Evolutionary conservation across 306 rosid genomes (phyloP).

Genomic region (Corylus americana): DNA sequence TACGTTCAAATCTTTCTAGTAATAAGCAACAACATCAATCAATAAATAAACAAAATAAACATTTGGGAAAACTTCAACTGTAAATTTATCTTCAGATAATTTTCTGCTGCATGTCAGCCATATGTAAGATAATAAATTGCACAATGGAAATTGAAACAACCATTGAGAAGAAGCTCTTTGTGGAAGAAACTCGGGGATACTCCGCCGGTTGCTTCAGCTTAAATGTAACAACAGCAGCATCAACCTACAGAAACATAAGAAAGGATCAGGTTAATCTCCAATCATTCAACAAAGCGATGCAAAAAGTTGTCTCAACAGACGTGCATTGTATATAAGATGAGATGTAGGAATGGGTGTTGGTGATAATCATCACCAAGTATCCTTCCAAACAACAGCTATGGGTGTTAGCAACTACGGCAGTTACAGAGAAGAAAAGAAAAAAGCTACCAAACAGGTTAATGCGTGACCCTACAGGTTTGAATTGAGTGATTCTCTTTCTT

Average conservation of each 20-base stretch:
- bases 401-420: neutral
- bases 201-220: conserved; percentile 66
- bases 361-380: neutral
- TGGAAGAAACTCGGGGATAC: conserved; percentile 71
- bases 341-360: neutral
- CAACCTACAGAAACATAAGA: conserved; percentile 61
- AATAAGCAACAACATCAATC: neutral
- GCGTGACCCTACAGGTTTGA: neutral
- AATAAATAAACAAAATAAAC: neutral
- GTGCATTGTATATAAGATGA: neutral
- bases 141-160: conserved; percentile 35
- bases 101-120: neutral
- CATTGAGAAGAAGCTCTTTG: conserved; percentile 88
- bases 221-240: conserved; percentile 87
- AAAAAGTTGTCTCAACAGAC: neutral
- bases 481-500: neutral
- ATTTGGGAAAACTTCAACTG: neutral
- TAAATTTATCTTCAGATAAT: neutral
- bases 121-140: conserved; percentile 1
- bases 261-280: conserved; percentile 19
- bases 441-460: neutral
- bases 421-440: no score
- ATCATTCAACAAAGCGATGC: conserved; percentile 7
- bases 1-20: neutral
- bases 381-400: neutral